Conservation (phyloP, 2,329 filamentous ascomycete genomes). For the Penicillium sp. region DNA sequence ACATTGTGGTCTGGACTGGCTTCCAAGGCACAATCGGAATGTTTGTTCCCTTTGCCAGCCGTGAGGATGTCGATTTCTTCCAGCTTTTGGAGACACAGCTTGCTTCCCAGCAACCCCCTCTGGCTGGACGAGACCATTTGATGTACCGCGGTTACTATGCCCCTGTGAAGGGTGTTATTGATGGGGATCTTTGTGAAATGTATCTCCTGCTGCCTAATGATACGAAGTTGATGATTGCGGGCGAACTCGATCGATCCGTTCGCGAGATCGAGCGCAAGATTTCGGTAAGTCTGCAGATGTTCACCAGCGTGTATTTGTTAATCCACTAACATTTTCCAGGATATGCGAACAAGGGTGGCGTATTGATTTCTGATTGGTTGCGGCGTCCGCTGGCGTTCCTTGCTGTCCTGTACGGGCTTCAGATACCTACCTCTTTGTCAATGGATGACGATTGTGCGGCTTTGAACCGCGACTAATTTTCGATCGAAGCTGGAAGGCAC, state of each 20-base stretch:
- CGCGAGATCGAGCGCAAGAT: conserved; percentile 95
- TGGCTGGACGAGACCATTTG: conserved; percentile 87
- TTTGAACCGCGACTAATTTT: conserved; percentile 5
- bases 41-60: conserved; percentile 78
- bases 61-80: conserved; percentile 96
- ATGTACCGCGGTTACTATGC: conserved; percentile 95
- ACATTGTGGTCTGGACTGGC: conserved; percentile 86
- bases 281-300: conserved; percentile 44
- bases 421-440: conserved; percentile 20
- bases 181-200: conserved; percentile 90
- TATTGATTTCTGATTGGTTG: conserved; percentile 35
- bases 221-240: conserved; percentile 91
- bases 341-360: conserved; percentile 51
- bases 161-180: conserved; percentile 90
- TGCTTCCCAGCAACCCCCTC: conserved; percentile 71
- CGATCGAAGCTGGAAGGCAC: not conserved
- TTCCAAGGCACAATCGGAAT: conserved; percentile 91
- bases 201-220: conserved; percentile 76
- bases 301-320: not conserved
- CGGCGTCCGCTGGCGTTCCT: conserved; percentile 23
- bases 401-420: conserved; percentile 17
- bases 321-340: conserved; percentile 30
- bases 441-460: conserved; percentile 14
- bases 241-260: conserved; percentile 80
- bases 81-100: conserved; percentile 84